Conservation (phyloP, 2,329 filamentous ascomycete species). For the Cladosporium sphaerospermum region DNA sequence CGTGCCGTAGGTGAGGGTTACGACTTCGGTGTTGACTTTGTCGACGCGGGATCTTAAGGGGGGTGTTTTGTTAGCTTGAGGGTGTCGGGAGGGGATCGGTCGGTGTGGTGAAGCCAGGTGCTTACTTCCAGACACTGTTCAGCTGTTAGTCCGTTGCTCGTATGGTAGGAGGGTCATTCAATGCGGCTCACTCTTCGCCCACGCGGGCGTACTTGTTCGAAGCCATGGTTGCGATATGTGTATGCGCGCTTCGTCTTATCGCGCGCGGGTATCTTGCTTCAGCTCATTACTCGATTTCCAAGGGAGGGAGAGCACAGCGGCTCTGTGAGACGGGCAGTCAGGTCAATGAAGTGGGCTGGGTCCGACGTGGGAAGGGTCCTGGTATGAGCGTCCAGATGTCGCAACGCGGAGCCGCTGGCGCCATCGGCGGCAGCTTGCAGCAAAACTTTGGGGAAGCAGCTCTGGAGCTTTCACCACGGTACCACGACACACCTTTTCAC, state of each 20-base stretch:
- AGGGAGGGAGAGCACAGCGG: neutral
- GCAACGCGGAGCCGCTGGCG: too few relatives aligned
- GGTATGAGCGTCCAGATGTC: neutral
- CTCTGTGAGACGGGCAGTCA: neutral
- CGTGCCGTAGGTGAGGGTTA: conserved; percentile 94
- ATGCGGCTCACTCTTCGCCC: conserved; percentile 63
- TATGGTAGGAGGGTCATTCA: conserved; percentile 11
- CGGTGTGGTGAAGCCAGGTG: conserved; percentile 19
- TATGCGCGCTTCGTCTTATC: conserved; percentile 15
- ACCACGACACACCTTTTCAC: too few relatives aligned
- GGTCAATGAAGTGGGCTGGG: too few relatives aligned
- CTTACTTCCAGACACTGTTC: conserved; percentile 88
- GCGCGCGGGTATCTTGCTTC: conserved; percentile 16
- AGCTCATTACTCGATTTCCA: conserved; percentile 20
- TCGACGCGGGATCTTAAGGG: conserved; percentile 74
- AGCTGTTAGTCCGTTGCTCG: neutral
- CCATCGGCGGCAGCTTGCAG: too few relatives aligned
- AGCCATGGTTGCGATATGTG: conserved; percentile 34
- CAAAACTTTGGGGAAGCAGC: too few relatives aligned
- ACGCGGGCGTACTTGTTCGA: conserved; percentile 62
- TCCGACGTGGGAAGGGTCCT: neutral
- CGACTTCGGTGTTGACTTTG: conserved; percentile 96
- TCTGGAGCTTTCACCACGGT: too few relatives aligned
- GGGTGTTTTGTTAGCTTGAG: neutral
- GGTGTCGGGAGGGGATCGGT: neutral